Evolutionary conservation across 305 asterid genomes (phyloP), one percentile per base, ranked within the genome.

Genomic region (Coffea humblotiana): DNA sequence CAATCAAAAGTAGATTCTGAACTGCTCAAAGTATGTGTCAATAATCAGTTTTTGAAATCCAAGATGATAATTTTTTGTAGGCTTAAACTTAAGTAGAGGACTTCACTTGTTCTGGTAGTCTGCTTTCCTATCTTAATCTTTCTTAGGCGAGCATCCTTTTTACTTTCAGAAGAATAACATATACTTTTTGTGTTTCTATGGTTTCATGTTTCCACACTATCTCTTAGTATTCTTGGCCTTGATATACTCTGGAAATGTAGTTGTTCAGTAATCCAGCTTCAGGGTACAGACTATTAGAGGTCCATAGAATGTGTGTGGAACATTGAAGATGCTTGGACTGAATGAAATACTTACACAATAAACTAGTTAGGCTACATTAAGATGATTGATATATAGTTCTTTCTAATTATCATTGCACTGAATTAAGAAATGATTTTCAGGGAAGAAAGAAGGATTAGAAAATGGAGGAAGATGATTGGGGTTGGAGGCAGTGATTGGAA

Each of bases 401-500:
- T 54, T 19, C 48, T 3, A 52, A 54, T 35, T 56, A 63, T 51
- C 25, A 78, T 72, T 66, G 82, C 29, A 19, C 63, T 74, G 32
- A 80, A 52, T 74, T 21, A 66, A 6, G 27, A 74, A 66, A 52
- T 76, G 51, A 48, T 76, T 83, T 81, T 69, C 85, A 93, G 99
- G 90, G 94, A 92, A 77, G 97, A 95, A 85, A 92, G 94, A 86
- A 93, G 92, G 85, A 89, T 92, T 82, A 89, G 97, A 78, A 95
- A 95, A 87, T 95, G 99, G 98, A 93, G 99, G 78, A 95, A 91
- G 86, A 95, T 93, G 98, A 91, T 95, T 79, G 99, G 99, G 65
- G 97, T 91, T 86, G 98, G 98, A 35, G 98, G 99, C 74, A 94
- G 97, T 85, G 99, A 96, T 80, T 96, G 97, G 99, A 94, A 91